Evolutionary conservation across 768 basidiomycete species (phyloP).

Genomic region (Suillus lakei): DNA sequence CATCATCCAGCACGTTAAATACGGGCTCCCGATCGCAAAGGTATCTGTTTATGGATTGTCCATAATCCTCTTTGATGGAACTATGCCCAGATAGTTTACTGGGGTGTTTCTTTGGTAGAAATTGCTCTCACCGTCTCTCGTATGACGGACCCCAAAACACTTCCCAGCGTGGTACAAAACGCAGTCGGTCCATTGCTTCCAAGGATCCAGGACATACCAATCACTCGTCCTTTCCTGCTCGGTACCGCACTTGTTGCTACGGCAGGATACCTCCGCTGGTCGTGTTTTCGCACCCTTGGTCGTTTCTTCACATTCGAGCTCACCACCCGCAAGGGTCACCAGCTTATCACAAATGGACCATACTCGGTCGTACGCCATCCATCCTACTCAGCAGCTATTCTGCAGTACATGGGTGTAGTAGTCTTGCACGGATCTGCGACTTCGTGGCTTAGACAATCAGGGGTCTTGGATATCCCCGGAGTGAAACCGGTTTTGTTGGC

Average conservation of each 20-base stretch:
- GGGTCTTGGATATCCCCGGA: constrained; percentile 13
- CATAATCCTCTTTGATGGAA: not conserved
- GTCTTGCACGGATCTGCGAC: constrained; percentile 8
- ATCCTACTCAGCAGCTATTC: constrained; percentile 25
- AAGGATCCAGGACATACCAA: constrained; percentile 1
- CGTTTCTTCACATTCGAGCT: constrained; percentile 35
- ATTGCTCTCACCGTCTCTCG: not conserved
- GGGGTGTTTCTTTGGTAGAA: constrained; percentile 6
- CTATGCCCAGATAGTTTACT: constrained; percentile 7
- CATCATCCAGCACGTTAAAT: not conserved
- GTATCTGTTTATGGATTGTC: not conserved
- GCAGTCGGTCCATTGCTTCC: constrained; percentile 4
- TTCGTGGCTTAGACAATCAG: constrained; percentile 21
- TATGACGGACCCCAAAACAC: not conserved
- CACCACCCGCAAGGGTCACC: constrained; percentile 26
- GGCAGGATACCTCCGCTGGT: constrained; percentile 28
- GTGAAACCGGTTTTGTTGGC: not conserved
- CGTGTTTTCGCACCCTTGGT: constrained; percentile 31
- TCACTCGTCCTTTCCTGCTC: constrained; percentile 20
- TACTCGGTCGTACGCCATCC: constrained; percentile 37
- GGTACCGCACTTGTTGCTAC: constrained; percentile 21
- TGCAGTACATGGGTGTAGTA: constrained; percentile 14
- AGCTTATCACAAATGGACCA: constrained; percentile 33
- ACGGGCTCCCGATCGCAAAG: not conserved
- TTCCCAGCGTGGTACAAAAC: constrained; percentile 4